phyloP scores from a whole-genome alignment of 2,329 filamentous ascomycete genomes.

The Nemania abortiva region DNA sequence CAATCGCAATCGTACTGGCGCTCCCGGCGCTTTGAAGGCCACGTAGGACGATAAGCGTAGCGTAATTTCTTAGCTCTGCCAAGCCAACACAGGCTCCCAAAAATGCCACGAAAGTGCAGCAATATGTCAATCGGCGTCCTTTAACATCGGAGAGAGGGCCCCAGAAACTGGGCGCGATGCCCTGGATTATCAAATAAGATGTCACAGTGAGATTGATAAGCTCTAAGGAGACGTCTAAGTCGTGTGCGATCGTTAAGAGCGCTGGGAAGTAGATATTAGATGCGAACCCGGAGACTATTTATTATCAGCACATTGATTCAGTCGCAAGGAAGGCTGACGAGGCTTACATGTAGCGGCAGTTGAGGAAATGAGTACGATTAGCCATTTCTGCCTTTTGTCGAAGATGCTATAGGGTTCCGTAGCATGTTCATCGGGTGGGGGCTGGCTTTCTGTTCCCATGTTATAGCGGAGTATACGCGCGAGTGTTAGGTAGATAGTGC shows the following conservation, averaged over 20 bases:
- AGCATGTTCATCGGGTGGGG: too few relatives aligned
- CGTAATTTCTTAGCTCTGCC: conserved; percentile 58
- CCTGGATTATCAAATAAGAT: conserved; percentile 66
- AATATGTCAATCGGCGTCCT: conserved; percentile 62
- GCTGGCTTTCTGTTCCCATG: too few relatives aligned
- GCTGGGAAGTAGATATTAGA: conserved; percentile 65
- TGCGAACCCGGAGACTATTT: conserved; percentile 53
- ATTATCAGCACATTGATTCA: too few relatives aligned
- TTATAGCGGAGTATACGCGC: too few relatives aligned
- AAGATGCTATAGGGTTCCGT: too few relatives aligned
- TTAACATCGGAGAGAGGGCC: conserved; percentile 59
- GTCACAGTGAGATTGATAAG: conserved; percentile 60
- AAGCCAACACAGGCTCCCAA: conserved; percentile 61
- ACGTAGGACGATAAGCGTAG: conserved; percentile 62
- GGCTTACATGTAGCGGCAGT: too few relatives aligned
- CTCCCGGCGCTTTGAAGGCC: conserved; percentile 66
- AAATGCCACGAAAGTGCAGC: conserved; percentile 61
- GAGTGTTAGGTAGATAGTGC: too few relatives aligned
- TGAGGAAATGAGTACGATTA: too few relatives aligned
- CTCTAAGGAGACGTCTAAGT: conserved; percentile 55
- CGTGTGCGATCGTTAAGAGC: conserved; percentile 57
- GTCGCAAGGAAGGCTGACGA: too few relatives aligned
- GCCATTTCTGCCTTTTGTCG: too few relatives aligned
- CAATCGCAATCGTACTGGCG: conserved; percentile 67
- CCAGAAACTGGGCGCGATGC: conserved; percentile 64